phyloP scores from a whole-genome alignment of 371 early-diverging fungal species.

The Mortierella sp. region DNA sequence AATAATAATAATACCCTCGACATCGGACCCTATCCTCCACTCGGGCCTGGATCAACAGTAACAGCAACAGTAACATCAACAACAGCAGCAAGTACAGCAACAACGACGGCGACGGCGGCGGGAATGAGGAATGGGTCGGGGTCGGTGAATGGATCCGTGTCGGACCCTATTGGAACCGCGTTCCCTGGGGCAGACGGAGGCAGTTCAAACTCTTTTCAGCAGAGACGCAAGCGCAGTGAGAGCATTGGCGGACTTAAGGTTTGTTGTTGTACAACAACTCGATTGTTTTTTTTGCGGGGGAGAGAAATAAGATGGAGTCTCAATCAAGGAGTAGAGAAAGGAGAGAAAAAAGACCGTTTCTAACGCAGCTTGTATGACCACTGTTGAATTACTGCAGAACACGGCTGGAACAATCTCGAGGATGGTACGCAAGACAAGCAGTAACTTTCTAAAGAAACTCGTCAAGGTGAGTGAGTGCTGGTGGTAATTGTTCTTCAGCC shows the following conservation, averaged over 20 bases:
- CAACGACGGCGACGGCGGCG: not conserved
- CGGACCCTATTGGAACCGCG: not conserved
- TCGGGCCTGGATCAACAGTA: not conserved
- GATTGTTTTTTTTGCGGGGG: not conserved
- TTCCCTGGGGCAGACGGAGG: slow-evolving; percentile 10
- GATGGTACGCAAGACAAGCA: slow-evolving; percentile 54
- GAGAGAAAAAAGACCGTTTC: not conserved
- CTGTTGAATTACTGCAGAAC: slow-evolving; percentile 13
- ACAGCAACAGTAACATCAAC: slow-evolving; percentile 3
- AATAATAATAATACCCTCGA: slow-evolving; percentile 12
- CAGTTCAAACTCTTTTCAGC: slow-evolving; percentile 35
- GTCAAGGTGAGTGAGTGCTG: slow-evolving; percentile 29
- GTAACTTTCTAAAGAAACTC: slow-evolving; percentile 36
- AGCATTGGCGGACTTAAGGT: slow-evolving; percentile 53
- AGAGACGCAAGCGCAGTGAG: slow-evolving; percentile 51
- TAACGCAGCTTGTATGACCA: not conserved
- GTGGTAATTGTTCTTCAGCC: not conserved
- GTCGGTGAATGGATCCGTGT: slow-evolving; percentile 9
- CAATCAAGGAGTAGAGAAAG: not conserved
- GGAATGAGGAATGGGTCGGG: not conserved
- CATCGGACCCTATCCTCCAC: slow-evolving; percentile 19
- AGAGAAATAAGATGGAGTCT: not conserved
- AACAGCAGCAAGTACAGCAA: not conserved
- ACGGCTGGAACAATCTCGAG: slow-evolving; percentile 43
- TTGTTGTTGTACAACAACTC: not conserved